Evolutionary conservation across 345 rosid genomes (phyloP).

Genomic region (Garcia nutans): DNA sequence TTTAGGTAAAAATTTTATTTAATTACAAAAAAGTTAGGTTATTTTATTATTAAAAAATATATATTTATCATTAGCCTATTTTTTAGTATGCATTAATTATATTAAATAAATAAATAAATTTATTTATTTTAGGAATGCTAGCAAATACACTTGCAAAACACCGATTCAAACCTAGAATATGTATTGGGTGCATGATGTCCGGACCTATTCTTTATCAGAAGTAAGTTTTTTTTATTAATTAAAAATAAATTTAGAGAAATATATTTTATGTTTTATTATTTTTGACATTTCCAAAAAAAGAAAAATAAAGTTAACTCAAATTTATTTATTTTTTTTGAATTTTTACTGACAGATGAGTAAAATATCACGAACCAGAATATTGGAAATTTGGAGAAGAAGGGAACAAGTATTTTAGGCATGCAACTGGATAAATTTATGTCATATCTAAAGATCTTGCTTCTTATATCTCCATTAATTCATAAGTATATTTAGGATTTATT

Average conservation of each 20-base stretch:
- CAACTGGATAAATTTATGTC: constrained; percentile 86
- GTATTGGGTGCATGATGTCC: constrained; percentile 98
- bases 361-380: constrained; percentile 84
- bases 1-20: constrained; percentile 34
- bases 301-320: too few relatives aligned
- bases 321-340: not conserved
- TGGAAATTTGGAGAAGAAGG: constrained; percentile 98
- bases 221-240: constrained; percentile 33
- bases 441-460: constrained; percentile 88
- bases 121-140: constrained; percentile 44
- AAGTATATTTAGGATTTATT: constrained; percentile 5
- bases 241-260: not conserved
- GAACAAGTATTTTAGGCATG: constrained; percentile 86
- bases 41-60: too few relatives aligned
- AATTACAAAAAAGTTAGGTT: too few relatives aligned
- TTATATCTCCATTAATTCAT: constrained; percentile 76
- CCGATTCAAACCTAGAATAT: constrained; percentile 63
- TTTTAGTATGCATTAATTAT: too few relatives aligned
- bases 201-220: constrained; percentile 81
- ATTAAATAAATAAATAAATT: not conserved
- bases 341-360: constrained; percentile 48
- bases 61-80: too few relatives aligned
- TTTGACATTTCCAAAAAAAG: too few relatives aligned
- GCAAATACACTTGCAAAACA: constrained; percentile 50
- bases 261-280: too few relatives aligned